Evolutionary conservation across 2,329 filamentous ascomycete genomes (phyloP).

Genomic region (Aureobasidium zeae): DNA sequence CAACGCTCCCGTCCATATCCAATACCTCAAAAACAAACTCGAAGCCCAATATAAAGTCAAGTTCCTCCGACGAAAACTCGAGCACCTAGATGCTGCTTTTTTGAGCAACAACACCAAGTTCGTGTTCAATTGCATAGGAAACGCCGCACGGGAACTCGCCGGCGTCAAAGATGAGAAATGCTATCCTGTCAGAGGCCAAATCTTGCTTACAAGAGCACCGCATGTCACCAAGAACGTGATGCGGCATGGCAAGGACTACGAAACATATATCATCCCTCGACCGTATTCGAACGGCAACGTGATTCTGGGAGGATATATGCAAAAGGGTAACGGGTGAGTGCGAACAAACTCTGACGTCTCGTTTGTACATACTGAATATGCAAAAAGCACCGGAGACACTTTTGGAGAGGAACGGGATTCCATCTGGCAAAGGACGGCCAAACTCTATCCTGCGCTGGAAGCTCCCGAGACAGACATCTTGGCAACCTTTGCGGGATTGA

Average conservation of each 20-base stretch:
- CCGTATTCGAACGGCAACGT: constrained; percentile 3
- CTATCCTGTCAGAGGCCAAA: not conserved
- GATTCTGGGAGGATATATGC: constrained; percentile 1
- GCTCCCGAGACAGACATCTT: not conserved
- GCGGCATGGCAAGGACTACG: not conserved
- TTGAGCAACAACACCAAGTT: not conserved
- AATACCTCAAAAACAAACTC: not conserved
- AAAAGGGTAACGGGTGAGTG: not conserved
- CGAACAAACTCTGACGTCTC: not conserved
- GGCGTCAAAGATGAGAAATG: not conserved
- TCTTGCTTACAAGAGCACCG: not conserved
- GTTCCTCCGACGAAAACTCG: not conserved
- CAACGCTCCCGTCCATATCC: not conserved
- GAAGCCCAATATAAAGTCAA: not conserved
- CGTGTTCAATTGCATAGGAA: constrained; percentile 3
- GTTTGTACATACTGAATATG: too few species aligned
- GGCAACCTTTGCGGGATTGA: not conserved
- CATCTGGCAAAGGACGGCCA: constrained; percentile 1
- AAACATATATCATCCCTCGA: constrained; percentile 3
- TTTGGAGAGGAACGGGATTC: not conserved
- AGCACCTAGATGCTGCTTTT: not conserved
- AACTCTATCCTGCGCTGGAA: not conserved
- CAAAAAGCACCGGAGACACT: not conserved
- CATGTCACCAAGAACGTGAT: not conserved
- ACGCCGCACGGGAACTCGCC: not conserved